These are phyloP conservation scores for Eimeria sp. DNA, from an alignment of 169 alveolate species.

Conservation along the genomic window DNA sequence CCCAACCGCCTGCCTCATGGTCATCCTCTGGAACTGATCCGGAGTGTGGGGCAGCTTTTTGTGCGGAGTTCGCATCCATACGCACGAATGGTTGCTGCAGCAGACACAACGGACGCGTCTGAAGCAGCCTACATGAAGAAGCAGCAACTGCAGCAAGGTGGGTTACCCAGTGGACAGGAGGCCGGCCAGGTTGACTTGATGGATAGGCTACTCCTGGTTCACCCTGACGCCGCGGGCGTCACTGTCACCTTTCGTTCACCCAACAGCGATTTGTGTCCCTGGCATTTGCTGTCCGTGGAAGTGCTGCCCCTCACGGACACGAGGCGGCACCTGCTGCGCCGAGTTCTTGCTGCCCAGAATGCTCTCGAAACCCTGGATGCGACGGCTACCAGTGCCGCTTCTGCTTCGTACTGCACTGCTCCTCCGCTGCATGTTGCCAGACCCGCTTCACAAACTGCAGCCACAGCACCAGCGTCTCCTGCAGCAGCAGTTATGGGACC, in stretches of 20 bases:
- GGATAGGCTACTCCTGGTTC: constrained; percentile 24
- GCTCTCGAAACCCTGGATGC: constrained; percentile 38
- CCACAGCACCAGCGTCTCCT: neutral
- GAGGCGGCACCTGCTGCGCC: constrained; percentile 55
- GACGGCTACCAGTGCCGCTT: neutral
- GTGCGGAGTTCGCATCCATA: constrained; percentile 5
- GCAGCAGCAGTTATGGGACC: constrained; percentile 27
- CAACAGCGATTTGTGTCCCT: constrained; percentile 8
- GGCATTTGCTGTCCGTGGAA: constrained; percentile 38
- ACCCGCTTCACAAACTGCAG: neutral
- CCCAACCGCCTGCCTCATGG: constrained; percentile 52
- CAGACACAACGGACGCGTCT: neutral
- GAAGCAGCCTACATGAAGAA: neutral
- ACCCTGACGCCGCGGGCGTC: constrained; percentile 31
- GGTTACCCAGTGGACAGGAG: neutral
- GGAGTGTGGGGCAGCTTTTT: constrained; percentile 3
- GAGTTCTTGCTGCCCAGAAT: neutral
- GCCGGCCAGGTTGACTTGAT: neutral
- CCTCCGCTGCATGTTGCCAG: neutral
- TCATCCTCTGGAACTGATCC: constrained; percentile 40
- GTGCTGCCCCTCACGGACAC: neutral
- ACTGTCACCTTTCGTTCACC: constrained; percentile 22
- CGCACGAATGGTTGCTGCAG: constrained; percentile 34
- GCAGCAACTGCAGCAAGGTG: constrained; percentile 7
- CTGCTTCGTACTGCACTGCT: neutral